A percentile compares a stretch with the other conserved stretches of the same genome.
Evolutionary conservation across 2,329 filamentous ascomycete genomes (phyloP).

Genomic region (Juglanconis oblonga): DNA sequence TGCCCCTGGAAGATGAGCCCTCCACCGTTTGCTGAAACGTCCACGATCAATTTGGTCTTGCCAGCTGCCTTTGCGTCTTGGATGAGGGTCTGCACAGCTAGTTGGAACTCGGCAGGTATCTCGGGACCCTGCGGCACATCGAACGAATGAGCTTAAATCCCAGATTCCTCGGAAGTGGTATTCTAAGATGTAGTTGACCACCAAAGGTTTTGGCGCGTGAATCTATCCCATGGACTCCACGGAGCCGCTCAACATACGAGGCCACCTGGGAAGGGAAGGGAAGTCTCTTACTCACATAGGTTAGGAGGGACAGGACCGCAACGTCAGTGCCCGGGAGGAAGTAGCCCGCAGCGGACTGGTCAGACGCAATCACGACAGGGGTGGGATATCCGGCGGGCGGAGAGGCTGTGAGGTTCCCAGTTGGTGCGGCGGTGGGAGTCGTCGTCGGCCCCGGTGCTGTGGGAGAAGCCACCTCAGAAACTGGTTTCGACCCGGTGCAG

Average conservation of each 20-base stretch:
- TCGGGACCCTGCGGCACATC: constrained; percentile 11
- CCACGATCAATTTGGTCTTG: constrained; percentile 55
- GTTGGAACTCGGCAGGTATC: constrained; percentile 29
- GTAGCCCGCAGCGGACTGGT: constrained; percentile 30
- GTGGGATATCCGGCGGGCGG: constrained; percentile 25
- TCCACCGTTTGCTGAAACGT: constrained; percentile 54
- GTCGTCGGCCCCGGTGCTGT: constrained; percentile 1
- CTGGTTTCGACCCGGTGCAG: constrained; percentile 14
- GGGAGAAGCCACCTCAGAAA: constrained; percentile 13
- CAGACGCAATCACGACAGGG: constrained; percentile 28
- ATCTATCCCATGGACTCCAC: neutral
- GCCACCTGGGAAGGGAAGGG: neutral
- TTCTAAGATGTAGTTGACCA: neutral
- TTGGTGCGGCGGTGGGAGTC: constrained; percentile 3
- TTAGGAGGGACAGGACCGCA: constrained; percentile 29
- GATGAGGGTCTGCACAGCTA: constrained; percentile 30
- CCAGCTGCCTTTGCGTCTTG: constrained; percentile 38
- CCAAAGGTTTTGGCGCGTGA: neutral
- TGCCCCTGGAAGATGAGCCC: constrained; percentile 53
- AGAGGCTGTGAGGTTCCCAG: constrained; percentile 12
- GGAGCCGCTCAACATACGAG: neutral
- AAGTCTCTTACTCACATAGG: constrained; percentile 20
- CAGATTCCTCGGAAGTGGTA: neutral
- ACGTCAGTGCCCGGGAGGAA: constrained; percentile 31
- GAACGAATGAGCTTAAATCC: neutral